Evolutionary conservation across 768 basidiomycete genomes (phyloP), one percentile per base, ranked within the genome.

Genomic region (Rhodotorula sphaerocarpa): DNA sequence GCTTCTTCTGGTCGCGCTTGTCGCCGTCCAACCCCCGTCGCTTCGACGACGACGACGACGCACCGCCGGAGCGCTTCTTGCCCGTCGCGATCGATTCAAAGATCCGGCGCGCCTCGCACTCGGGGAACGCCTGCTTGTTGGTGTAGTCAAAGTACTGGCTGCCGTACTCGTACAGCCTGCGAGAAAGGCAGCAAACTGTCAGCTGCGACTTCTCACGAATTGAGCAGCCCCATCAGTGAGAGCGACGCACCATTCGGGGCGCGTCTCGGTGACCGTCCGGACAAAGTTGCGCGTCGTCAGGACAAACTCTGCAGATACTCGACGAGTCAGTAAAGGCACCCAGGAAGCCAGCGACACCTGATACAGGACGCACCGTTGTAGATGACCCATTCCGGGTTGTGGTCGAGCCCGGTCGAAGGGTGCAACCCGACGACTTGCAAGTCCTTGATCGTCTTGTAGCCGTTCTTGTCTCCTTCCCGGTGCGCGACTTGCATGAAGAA

Each of bases 401-500:
- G 82, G 65, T 90, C 87, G 50, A 95, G 77, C 34, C 90, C 90
- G 64, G 88, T 92, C 28, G 86, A 87, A 12, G 91, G 87, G 73
- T 96, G 91, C 23, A 91, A 76, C 3, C 78, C 79, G 10, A 89
- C 88, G 39, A 27, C 87, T 78, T 95, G 92, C 69, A 92, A 87
- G 74, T 99, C 93, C 77, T 96, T 97, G 61, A 95, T 84, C 0
- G 92, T 99, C 65, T 86, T 65, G 73, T 99, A 97, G 57, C 80
- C 82, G 4, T 85, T 75, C 59, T 70, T 83, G 75, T 89, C 91
- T 74, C 90, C 88, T 73, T 92, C 90, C 74, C 88, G 88, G 75
- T 95, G 90, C 11, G 92, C 95, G 18, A 90, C 83, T 74, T 96
- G 93, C 93, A 95, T 96, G 78, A 96, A 99, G 80, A 88, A 99